Conservation (phyloP, 768 basidiomycete genomes). For the Leucocoprinus sp. region DNA sequence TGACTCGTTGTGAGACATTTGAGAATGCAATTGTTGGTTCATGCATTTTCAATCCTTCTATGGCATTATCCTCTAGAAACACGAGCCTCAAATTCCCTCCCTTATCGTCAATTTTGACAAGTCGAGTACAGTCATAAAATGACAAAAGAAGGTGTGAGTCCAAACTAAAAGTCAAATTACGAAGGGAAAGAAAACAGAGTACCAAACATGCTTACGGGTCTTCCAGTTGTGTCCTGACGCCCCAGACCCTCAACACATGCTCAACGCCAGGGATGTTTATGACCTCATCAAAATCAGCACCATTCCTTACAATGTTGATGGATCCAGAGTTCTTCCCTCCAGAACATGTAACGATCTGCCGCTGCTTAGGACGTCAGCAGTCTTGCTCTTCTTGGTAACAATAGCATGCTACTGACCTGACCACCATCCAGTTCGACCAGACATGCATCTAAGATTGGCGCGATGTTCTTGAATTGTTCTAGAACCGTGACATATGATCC, state of each 20-base stretch:
- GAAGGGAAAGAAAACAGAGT: background rate
- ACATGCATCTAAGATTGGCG: slow-evolving; percentile 77
- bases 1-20: slow-evolving; percentile 38
- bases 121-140: slow-evolving; percentile 43
- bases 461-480: slow-evolving; percentile 66
- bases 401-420: slow-evolving; percentile 41
- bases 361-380: slow-evolving; percentile 28
- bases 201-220: slow-evolving; percentile 36
- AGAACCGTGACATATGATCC: slow-evolving; percentile 57
- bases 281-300: slow-evolving; percentile 68
- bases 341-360: slow-evolving; percentile 81
- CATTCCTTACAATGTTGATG: slow-evolving; percentile 69
- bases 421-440: slow-evolving; percentile 65
- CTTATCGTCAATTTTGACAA: slow-evolving; percentile 40
- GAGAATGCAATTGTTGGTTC: slow-evolving; percentile 56
- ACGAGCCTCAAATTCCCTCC: slow-evolving; percentile 36
- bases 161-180: slow-evolving; percentile 23
- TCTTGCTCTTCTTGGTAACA: background rate
- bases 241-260: slow-evolving; percentile 55
- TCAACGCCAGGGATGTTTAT: slow-evolving; percentile 50
- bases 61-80: slow-evolving; percentile 24
- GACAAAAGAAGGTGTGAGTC: slow-evolving; percentile 56
- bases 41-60: slow-evolving; percentile 36
- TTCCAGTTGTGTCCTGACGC: slow-evolving; percentile 39
- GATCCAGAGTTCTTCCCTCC: slow-evolving; percentile 74